Evolutionary conservation across 345 rosid genomes (phyloP), one percentile per base, ranked within the genome.

Genomic region (Gossypium australe): DNA sequence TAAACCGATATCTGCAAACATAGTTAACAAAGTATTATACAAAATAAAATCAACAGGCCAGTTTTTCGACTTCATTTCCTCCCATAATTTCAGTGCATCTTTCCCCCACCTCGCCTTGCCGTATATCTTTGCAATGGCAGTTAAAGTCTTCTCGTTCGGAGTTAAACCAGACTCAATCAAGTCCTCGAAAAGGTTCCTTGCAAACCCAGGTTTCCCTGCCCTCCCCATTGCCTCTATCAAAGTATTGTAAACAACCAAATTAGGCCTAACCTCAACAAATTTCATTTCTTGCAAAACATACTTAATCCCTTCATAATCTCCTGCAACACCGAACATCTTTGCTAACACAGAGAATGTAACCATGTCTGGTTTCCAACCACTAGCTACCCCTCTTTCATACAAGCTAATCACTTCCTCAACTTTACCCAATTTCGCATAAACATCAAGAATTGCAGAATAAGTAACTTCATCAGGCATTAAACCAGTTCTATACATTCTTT

Each of bases 381-480:
- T 89, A 82, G 92, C 92, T 56, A 89, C 85, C 11, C 97, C 98
- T 85, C 97, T 89, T 79, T 94, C 98, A 52, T 92, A 90, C 86
- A 94, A 81, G 79, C 90, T 91, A 74, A 94, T 67, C 18, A 89
- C 98, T 78, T 94, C 97, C 82, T 91, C 92, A 73, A 87, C 93
- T 75, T 85, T 90, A 14, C 97, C 94, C 64, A 87, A 80, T 81
- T 88, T 87, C 3, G 92, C 94, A 82, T 92, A 94, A 73, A 94
- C 97, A 78, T 92, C 97, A 56, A 91, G 80, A 83, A 87, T 80
- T 10, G 94, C 93, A 2, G 95, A 94, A 73, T 90, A 92, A 60
- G 97, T 94, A 44, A 94, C 93, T 76, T 89, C 96, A 85, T 94
- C 98, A 71, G 98, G 98, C 98, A 91, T 94, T 73, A 94, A 73